phyloP scores from a whole-genome alignment of 495 filamentous ascomycete genomes.

The Friedmanniomyces simplex region DNA sequence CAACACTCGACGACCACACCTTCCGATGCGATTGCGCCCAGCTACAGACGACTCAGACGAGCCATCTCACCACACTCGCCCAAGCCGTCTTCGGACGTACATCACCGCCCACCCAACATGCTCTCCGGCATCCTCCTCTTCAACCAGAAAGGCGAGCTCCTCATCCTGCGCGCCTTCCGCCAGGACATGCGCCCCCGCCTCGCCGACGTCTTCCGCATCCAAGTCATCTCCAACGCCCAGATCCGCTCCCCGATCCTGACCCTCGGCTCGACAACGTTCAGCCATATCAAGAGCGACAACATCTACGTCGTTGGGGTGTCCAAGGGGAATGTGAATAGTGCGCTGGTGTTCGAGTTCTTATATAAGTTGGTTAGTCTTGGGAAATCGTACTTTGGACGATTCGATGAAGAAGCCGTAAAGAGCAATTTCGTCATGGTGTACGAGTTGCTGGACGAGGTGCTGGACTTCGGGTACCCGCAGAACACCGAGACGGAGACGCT shows the following conservation, averaged over 20 bases:
- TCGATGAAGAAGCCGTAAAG: constrained; percentile 99
- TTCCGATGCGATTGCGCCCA: too few species aligned
- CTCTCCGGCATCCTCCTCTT: constrained; percentile 92
- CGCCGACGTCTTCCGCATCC: constrained; percentile 98
- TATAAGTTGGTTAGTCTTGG: constrained; percentile 85
- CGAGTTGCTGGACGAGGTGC: constrained; percentile 95
- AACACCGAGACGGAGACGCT: constrained; percentile 98
- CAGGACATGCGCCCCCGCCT: constrained; percentile 94
- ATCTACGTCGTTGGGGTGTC: constrained; percentile 97
- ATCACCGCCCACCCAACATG: constrained; percentile 45
- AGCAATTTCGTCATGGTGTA: constrained; percentile 99
- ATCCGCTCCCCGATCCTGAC: constrained; percentile 97
- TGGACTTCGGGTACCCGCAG: constrained; percentile 98
- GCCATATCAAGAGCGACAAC: constrained; percentile 99
- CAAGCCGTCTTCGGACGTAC: constrained; percentile 6
- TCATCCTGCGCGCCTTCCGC: constrained; percentile 97
- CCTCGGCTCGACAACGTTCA: constrained; percentile 94
- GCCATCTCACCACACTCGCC: background rate
- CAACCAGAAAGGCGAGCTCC: constrained; percentile 99
- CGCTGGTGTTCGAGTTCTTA: constrained; percentile 95
- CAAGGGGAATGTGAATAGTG: constrained; percentile 99
- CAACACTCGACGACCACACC: too few species aligned
- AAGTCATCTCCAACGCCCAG: constrained; percentile 97
- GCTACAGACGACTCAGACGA: too few species aligned
- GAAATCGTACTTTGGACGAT: constrained; percentile 95